Percentiles rank a stretch among this genome's conserved stretches.
phyloP scores from a whole-genome alignment of 768 basidiomycete genomes.

The Lactarius sanguifluus region DNA sequence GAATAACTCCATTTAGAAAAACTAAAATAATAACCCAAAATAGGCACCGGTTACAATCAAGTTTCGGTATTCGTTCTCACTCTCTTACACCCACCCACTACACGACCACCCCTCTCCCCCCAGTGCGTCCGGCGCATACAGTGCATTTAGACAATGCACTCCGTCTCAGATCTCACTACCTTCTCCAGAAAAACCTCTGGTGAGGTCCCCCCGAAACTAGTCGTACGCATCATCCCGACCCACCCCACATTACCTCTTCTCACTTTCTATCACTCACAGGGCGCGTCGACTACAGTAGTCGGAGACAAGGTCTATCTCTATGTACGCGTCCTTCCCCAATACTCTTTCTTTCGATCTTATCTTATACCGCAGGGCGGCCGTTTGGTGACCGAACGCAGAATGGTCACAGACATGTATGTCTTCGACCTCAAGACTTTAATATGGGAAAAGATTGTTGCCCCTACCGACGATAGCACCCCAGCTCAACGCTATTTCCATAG shows the following conservation, averaged over 20 bases:
- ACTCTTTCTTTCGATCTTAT: not conserved
- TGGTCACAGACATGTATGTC: slow-evolving; percentile 88
- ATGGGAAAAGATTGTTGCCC: slow-evolving; percentile 71
- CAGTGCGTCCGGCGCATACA: not conserved
- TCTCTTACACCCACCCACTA: not conserved
- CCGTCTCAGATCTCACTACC: slow-evolving; percentile 88
- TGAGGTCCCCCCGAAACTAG: slow-evolving; percentile 84
- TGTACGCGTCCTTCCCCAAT: slow-evolving; percentile 45
- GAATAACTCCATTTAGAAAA: not conserved
- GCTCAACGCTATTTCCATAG: slow-evolving; percentile 94
- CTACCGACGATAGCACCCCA: slow-evolving; percentile 68
- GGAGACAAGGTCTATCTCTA: slow-evolving; percentile 90
- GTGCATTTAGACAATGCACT: slow-evolving; percentile 50
- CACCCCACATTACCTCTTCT: not conserved
- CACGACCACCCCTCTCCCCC: not conserved
- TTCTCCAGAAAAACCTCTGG: slow-evolving; percentile 80
- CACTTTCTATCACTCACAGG: slow-evolving; percentile 43
- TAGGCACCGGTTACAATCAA: not conserved
- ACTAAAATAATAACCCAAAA: not conserved
- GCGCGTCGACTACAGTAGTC: slow-evolving; percentile 88
- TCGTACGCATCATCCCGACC: slow-evolving; percentile 52
- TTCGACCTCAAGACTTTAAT: slow-evolving; percentile 80
- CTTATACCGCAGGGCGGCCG: slow-evolving; percentile 69
- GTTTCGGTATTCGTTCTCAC: not conserved
- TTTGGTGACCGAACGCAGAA: slow-evolving; percentile 78